Base-by-base conservation (phyloP, 306 rosid genomes). In the Pterocarpus macrocarpus region DNA sequence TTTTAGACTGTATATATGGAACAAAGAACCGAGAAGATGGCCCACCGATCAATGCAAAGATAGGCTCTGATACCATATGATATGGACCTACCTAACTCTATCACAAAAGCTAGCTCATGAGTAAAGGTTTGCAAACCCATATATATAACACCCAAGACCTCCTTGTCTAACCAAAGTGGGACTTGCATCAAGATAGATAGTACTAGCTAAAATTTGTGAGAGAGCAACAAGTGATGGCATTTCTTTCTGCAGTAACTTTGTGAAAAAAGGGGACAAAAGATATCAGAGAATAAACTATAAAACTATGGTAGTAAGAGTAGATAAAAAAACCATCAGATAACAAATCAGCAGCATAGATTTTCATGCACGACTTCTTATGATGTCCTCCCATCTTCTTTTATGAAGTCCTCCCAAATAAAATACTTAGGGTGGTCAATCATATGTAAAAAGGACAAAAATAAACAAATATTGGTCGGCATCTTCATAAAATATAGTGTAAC, bases 401-500 rank as follows among this genome's bases (percentile, higher is more conserved):
- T 22, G 28, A 22, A 22, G 28, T 22, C 28, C 73, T 65, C 64
- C 80, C 4, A 16, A 61, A 50, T 45, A 73, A 62, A 69, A 76
- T n/a, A 78, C 47, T 30, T 34, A 62, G 13, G 32, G 44, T 22
- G 32, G 53, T 43, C 72, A 56, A 61, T 14, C 65, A 30, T 56
- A 71, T 69, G 55, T 43, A 34, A 34, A 38, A 62, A 73, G 62
- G 73, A 7, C 35, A 22, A 35, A 50, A 41, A 78, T 41, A 30
- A 67, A 81, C 41, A 66, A 30, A 78, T 30, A 69, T 56, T 12
- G 41, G 64, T 30, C 47, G 43, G 32, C 64, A 79, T 8, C 62
- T 75, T 12, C 76, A 64, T 63, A 58, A 78, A 35, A 70, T 55
- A 64, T 38, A 71, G 71, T 56, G 80, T 64, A 57, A 58, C 33